Evolutionary conservation across 768 basidiomycete genomes (phyloP).

Genomic region (Hirschioporus abietinus): DNA sequence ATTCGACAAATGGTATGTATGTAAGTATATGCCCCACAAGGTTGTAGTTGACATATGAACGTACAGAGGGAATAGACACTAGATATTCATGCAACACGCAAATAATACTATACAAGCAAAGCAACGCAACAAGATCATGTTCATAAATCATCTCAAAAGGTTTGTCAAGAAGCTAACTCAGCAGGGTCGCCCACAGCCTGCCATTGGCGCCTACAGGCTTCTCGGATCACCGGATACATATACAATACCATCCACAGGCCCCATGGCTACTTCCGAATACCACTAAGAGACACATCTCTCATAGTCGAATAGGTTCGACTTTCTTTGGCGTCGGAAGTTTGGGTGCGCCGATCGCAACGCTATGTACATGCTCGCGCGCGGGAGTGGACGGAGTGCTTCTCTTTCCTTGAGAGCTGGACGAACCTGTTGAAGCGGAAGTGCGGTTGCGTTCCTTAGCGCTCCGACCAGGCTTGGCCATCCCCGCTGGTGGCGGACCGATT

Average conservation of each 20-base stretch:
- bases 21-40: background rate
- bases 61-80: background rate
- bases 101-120: background rate
- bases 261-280: background rate
- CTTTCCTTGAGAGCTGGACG: slow-evolving; percentile 11
- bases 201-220: background rate
- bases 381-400: slow-evolving; percentile 17
- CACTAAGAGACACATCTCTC: background rate
- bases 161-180: background rate
- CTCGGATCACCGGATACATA: background rate
- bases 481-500: slow-evolving; percentile 70
- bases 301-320: slow-evolving; percentile 38
- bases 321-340: slow-evolving; percentile 37
- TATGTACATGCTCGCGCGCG: slow-evolving; percentile 18
- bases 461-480: slow-evolving; percentile 40
- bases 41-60: background rate
- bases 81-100: background rate
- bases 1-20: background rate
- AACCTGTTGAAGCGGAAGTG: slow-evolving; percentile 8
- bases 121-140: background rate
- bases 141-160: background rate
- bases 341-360: slow-evolving; percentile 18
- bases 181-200: background rate
- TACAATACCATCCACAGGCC: background rate
- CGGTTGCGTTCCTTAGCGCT: slow-evolving; percentile 16